Evolutionary conservation across 768 basidiomycete genomes (phyloP).

Genomic region (Gloeopeniophorella convolvens): DNA sequence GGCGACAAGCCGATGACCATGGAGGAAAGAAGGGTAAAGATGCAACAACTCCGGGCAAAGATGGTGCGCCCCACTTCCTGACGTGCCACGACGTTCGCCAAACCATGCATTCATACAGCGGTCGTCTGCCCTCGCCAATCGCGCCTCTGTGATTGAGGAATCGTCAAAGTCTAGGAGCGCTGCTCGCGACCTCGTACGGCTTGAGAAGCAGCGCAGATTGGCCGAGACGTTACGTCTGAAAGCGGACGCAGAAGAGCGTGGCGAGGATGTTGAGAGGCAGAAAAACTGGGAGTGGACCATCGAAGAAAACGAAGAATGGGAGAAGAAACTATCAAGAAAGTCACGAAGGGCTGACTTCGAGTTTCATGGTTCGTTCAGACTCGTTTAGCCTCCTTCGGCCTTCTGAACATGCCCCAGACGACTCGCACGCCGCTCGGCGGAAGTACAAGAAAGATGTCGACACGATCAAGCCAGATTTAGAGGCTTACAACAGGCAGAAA

Average conservation of each 20-base stretch:
- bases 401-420: slow-evolving; percentile 53
- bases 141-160: slow-evolving; percentile 81
- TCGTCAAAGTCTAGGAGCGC: slow-evolving; percentile 69
- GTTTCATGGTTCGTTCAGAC: slow-evolving; percentile 70
- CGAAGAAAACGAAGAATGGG: slow-evolving; percentile 96
- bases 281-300: slow-evolving; percentile 96
- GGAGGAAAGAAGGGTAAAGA: slow-evolving; percentile 19
- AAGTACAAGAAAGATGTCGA: slow-evolving; percentile 92
- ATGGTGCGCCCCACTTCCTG: slow-evolving; percentile 1
- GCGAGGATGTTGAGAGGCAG: slow-evolving; percentile 85
- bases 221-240: slow-evolving; percentile 82
- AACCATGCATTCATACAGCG: slow-evolving; percentile 39
- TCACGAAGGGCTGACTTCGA: slow-evolving; percentile 80
- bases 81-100: not conserved
- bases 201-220: slow-evolving; percentile 86
- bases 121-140: slow-evolving; percentile 74
- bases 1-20: slow-evolving; percentile 10
- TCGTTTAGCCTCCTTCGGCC: slow-evolving; percentile 1
- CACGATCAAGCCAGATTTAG: slow-evolving; percentile 80
- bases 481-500: slow-evolving; percentile 84
- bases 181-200: slow-evolving; percentile 71
- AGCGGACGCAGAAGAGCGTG: slow-evolving; percentile 82
- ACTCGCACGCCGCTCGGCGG: slow-evolving; percentile 80
- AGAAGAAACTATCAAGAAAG: slow-evolving; percentile 81
- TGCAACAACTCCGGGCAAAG: slow-evolving; percentile 17